phyloP scores from a whole-genome alignment of 345 rosid genomes.

The Populus tremula region DNA sequence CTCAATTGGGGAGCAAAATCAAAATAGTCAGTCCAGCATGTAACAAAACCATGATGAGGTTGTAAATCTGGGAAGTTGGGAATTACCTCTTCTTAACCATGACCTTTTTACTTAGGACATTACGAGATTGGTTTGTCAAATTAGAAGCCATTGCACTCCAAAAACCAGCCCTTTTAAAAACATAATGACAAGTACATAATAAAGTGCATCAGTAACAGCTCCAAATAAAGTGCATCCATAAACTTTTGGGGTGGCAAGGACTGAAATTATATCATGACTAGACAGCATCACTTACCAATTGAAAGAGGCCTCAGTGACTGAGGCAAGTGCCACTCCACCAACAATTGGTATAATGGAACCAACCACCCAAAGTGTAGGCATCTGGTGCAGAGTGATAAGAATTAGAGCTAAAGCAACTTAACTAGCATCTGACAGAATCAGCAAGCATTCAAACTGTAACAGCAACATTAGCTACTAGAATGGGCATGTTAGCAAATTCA shows the following conservation, averaged over 20 bases:
- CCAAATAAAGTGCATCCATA: background rate
- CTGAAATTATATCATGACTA: background rate
- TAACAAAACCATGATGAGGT: background rate
- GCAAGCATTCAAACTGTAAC: background rate
- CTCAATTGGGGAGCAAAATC: background rate
- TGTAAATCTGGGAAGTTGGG: background rate
- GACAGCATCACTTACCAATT: constrained; percentile 57
- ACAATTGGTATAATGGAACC: constrained; percentile 83
- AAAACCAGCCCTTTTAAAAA: constrained; percentile 32
- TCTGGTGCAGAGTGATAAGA: constrained; percentile 35
- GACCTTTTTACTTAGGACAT: constrained; percentile 63
- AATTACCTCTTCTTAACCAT: constrained; percentile 93
- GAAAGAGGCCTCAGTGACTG: constrained; percentile 85
- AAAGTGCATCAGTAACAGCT: background rate
- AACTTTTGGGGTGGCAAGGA: background rate
- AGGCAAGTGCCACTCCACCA: constrained; percentile 96
- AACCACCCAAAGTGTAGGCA: constrained; percentile 85
- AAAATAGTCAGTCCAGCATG: background rate
- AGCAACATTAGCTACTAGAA: background rate
- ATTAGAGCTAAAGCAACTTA: background rate
- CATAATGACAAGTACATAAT: background rate
- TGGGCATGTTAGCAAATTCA: background rate
- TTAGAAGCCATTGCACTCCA: constrained; percentile 43
- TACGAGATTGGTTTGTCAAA: constrained; percentile 35
- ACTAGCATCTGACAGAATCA: background rate